Evolutionary conservation across 345 rosid species (phyloP).

Genomic region (Brassica incana): DNA sequence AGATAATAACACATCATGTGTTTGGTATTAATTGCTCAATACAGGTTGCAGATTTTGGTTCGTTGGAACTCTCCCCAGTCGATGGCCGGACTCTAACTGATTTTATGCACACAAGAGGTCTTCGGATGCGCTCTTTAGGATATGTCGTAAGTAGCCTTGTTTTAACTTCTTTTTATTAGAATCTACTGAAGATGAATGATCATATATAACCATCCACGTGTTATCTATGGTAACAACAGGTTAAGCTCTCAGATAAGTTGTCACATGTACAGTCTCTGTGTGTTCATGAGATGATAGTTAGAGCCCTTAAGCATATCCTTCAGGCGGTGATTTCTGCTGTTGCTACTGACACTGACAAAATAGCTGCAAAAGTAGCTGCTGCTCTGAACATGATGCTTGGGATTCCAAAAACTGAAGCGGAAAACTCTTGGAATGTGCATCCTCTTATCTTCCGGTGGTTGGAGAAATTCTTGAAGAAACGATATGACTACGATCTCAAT

Average conservation of each 20-base stretch:
- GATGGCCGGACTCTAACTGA: conserved; percentile 99
- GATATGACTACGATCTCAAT: conserved; percentile 87
- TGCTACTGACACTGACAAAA: conserved; percentile 50
- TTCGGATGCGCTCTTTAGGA: conserved; percentile 92
- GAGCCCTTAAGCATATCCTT: conserved; percentile 90
- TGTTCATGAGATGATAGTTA: conserved; percentile 94
- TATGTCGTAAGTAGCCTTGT: conserved; percentile 68
- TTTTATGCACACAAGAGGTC: conserved; percentile 99
- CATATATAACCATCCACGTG: conserved; percentile 17
- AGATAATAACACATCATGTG: conserved; percentile 23
- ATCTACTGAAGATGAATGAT: conserved; percentile 15
- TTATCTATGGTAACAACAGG: conserved; percentile 52
- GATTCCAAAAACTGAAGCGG: conserved; percentile 50
- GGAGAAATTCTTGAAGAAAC: conserved; percentile 77
- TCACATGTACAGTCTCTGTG: conserved; percentile 96
- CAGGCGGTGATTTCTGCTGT: conserved; percentile 85
- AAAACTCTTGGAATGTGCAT: conserved; percentile 55
- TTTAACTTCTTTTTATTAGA: conserved; percentile 1
- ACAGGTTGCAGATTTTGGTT: conserved; percentile 99
- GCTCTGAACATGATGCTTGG: conserved; percentile 95
- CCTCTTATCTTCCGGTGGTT: conserved; percentile 88
- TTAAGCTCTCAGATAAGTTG: conserved; percentile 88
- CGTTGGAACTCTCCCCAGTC: conserved; percentile 96
- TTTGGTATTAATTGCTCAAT: conserved; percentile 29
- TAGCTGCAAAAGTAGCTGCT: conserved; percentile 76